A percentile compares a stretch with the other conserved stretches of the same genome.
phyloP scores from a whole-genome alignment of 208 protist species.

The Leishmania martiniquensis region DNA sequence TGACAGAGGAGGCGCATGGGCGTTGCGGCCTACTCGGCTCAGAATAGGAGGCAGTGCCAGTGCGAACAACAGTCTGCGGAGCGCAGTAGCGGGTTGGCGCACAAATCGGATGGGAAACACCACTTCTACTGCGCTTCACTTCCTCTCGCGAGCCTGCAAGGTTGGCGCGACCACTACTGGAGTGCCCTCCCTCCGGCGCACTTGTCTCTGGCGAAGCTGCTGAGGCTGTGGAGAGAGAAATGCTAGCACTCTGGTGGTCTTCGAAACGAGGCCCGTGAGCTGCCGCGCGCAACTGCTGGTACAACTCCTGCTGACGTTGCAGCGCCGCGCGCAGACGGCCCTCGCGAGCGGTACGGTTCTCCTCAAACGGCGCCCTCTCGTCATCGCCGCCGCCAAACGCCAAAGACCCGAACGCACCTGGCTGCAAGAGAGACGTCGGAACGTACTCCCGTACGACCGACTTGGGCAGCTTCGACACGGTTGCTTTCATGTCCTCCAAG shows the following conservation, averaged over 20 bases:
- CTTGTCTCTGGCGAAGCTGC: not conserved
- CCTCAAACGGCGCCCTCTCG: constrained; percentile 39
- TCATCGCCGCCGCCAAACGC: constrained; percentile 46
- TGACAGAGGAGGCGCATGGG: not conserved
- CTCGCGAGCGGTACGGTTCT: constrained; percentile 44
- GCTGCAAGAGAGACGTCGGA: constrained; percentile 31
- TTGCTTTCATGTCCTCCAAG: constrained; percentile 40
- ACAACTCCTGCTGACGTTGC: constrained; percentile 53
- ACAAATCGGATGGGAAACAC: not conserved
- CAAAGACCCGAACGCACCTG: constrained; percentile 48
- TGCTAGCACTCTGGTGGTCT: not conserved
- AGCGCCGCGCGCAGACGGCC: constrained; percentile 40
- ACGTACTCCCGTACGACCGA: constrained; percentile 33
- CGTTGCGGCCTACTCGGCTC: not conserved
- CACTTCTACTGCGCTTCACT: not conserved
- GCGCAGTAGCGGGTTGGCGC: not conserved
- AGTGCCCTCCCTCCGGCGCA: not conserved
- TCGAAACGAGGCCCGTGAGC: constrained; percentile 7
- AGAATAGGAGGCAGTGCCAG: not conserved
- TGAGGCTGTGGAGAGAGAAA: not conserved
- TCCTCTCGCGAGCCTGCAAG: not conserved
- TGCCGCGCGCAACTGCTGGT: constrained; percentile 31
- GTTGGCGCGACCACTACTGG: not conserved
- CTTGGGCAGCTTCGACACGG: constrained; percentile 36
- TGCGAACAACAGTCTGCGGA: not conserved